Evolutionary conservation across 257 asterid genomes (phyloP).

Genomic region (Fraxinus quadrangulata): DNA sequence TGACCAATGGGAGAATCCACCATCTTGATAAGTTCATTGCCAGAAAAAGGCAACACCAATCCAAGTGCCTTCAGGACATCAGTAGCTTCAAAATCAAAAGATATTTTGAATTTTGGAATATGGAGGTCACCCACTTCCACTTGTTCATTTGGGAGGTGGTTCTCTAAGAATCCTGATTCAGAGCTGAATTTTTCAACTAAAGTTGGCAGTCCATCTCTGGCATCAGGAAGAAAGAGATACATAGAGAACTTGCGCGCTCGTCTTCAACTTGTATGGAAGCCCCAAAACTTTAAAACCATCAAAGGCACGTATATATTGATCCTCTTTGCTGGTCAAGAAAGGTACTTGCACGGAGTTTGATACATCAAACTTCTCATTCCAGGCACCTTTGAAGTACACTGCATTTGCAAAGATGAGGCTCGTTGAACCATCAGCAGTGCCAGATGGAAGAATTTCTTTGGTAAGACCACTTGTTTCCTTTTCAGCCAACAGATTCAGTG

Average conservation of each 20-base stretch:
- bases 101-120: too few species aligned
- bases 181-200: too few species aligned
- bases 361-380: conserved; percentile 38
- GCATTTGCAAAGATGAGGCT: conserved; percentile 43
- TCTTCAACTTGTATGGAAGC: neutral
- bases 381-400: conserved; percentile 39
- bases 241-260: conserved; percentile 39
- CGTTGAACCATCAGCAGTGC: conserved; percentile 26
- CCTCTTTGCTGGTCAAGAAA: neutral
- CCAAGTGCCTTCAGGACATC: too few species aligned
- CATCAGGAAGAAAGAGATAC: conserved; percentile 45
- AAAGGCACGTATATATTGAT: neutral
- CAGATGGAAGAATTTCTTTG: conserved; percentile 41
- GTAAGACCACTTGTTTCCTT: conserved; percentile 39
- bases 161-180: too few species aligned
- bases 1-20: too few species aligned
- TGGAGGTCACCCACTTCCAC: too few species aligned
- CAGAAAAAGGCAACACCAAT: too few species aligned
- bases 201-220: conserved; percentile 34
- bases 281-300: neutral
- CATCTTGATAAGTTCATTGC: too few species aligned
- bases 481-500: neutral
- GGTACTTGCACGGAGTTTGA: conserved; percentile 10
- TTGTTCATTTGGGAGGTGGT: neutral
- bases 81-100: too few species aligned